A percentile compares a stretch with the other conserved stretches of the same genome.
Conservation (phyloP, 306 rosid genomes). For the Cajanus cajan region DNA sequence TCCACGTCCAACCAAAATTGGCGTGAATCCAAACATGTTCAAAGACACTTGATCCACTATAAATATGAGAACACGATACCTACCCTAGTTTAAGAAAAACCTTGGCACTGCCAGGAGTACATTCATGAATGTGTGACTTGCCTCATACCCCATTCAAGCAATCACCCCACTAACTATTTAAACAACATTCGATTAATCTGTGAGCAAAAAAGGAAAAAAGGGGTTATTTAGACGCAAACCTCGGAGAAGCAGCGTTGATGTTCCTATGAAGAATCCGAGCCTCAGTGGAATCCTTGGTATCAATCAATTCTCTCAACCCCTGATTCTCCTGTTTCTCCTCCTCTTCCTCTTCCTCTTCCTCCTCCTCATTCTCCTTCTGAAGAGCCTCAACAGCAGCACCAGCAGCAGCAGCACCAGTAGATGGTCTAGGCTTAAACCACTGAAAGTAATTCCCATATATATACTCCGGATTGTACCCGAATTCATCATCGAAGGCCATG, state of each 20-base stretch:
- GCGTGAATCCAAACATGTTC: too few species aligned
- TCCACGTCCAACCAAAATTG: too few species aligned
- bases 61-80: background rate
- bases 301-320: slow-evolving; percentile 82
- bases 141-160: background rate
- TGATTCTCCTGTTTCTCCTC: slow-evolving; percentile 47
- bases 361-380: too few species aligned
- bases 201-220: background rate
- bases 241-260: slow-evolving; percentile 61
- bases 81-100: background rate
- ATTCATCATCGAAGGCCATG: slow-evolving; percentile 74
- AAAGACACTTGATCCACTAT: background rate
- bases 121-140: background rate
- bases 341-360: background rate
- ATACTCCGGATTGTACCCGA: slow-evolving; percentile 82
- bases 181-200: background rate
- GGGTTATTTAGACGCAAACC: slow-evolving; percentile 38
- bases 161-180: background rate
- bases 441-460: slow-evolving; percentile 92
- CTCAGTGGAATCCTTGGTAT: slow-evolving; percentile 46
- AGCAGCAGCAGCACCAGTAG: background rate
- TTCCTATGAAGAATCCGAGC: slow-evolving; percentile 88
- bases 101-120: background rate
- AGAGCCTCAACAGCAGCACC: background rate
- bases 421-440: slow-evolving; percentile 42